Evolutionary conservation across 495 filamentous ascomycete genomes (phyloP).

Genomic region (Penicillium lagena): DNA sequence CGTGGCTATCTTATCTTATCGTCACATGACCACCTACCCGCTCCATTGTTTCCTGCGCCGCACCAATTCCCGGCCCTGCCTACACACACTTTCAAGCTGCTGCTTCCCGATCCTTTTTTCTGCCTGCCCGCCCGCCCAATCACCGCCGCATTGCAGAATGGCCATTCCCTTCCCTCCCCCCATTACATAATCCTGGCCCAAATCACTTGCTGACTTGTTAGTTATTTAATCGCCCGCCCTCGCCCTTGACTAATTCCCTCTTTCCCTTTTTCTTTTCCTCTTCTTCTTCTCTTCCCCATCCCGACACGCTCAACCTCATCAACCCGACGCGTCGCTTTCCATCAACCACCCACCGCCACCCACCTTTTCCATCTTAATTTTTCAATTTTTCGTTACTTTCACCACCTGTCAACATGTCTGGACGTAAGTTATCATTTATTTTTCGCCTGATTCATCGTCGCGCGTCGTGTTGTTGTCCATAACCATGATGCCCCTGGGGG

Average conservation of each 20-base stretch:
- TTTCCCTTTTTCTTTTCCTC: slow-evolving; percentile 9
- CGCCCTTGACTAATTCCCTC: neutral
- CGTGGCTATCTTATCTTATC: slow-evolving; percentile 7
- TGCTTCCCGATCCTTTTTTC: slow-evolving; percentile 42
- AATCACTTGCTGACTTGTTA: neutral
- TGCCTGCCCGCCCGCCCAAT: slow-evolving; percentile 30
- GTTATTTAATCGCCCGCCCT: slow-evolving; percentile 2
- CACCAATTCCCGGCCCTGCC: slow-evolving; percentile 12
- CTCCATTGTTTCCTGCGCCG: slow-evolving; percentile 1
- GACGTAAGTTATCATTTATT: slow-evolving; percentile 66
- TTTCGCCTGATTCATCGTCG: slow-evolving; percentile 7
- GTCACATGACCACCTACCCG: slow-evolving; percentile 13
- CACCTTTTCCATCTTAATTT: slow-evolving; percentile 15
- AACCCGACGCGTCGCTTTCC: slow-evolving; percentile 17
- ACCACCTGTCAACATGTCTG: slow-evolving; percentile 69
- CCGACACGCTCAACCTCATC: slow-evolving; percentile 2
- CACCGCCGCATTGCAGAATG: slow-evolving; percentile 31
- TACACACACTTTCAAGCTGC: slow-evolving; percentile 29
- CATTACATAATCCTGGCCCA: slow-evolving; percentile 16
- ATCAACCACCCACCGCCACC: slow-evolving; percentile 8
- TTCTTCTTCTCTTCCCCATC: slow-evolving; percentile 7
- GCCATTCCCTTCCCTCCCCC: slow-evolving; percentile 8
- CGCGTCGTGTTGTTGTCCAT: slow-evolving; percentile 2
- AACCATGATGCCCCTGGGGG: slow-evolving; percentile 4
- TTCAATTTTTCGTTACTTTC: slow-evolving; percentile 9